phyloP scores from a whole-genome alignment of 2,329 filamentous ascomycete species.

The Talaromyces atroroseus region DNA sequence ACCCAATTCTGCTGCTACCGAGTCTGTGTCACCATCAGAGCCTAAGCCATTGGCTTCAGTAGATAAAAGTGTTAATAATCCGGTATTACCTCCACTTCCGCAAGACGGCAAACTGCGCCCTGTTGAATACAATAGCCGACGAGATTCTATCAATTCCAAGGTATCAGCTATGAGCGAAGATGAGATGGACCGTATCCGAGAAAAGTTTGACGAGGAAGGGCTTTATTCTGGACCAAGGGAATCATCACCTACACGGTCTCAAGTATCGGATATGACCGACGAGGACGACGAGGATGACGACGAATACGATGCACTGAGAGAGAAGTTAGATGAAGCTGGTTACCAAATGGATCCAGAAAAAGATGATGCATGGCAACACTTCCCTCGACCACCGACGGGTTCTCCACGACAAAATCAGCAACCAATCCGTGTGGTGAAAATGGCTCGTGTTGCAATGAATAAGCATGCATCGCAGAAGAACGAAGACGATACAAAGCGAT shows the following conservation, averaged over 20 bases:
- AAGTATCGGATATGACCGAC: slow-evolving; percentile 10
- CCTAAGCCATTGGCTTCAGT: neutral
- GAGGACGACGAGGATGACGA: slow-evolving; percentile 6
- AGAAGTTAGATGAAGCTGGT: slow-evolving; percentile 10
- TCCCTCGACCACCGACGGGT: neutral
- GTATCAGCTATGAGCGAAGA: slow-evolving; percentile 13
- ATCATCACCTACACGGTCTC: slow-evolving; percentile 7
- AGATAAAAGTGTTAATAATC: neutral
- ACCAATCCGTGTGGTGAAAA: slow-evolving; percentile 8
- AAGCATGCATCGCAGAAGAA: neutral
- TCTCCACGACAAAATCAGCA: neutral
- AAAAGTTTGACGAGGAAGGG: slow-evolving; percentile 13
- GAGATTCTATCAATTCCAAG: slow-evolving; percentile 8
- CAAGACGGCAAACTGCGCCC: neutral
- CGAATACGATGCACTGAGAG: slow-evolving; percentile 1
- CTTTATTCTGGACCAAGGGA: neutral
- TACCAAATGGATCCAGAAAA: slow-evolving; percentile 4
- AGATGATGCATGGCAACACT: neutral
- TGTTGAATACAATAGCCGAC: neutral
- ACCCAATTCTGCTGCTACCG: neutral
- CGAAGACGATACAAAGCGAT: slow-evolving; percentile 2
- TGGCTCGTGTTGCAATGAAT: slow-evolving; percentile 3
- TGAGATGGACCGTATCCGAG: slow-evolving; percentile 10
- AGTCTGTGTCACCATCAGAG: neutral
- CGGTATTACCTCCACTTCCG: slow-evolving; percentile 1